Evolutionary conservation across 2,329 filamentous ascomycete genomes (phyloP).

Genomic region (Domatiomyces catenatus): DNA sequence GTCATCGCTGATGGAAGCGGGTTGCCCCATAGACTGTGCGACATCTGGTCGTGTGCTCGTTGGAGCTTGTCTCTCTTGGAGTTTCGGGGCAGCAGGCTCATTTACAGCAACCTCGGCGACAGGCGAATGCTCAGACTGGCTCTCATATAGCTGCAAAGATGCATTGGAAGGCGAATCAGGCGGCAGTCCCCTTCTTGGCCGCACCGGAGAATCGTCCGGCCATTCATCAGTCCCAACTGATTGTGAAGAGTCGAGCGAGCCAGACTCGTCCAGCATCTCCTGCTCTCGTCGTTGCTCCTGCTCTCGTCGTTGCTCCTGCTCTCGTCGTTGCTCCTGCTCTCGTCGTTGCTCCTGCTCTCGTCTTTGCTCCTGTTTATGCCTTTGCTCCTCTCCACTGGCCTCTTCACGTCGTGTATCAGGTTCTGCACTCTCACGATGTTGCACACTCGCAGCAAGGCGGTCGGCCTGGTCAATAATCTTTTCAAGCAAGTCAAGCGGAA

Average conservation of each 20-base stretch:
- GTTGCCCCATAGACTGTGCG: not conserved
- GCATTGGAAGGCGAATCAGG: not conserved
- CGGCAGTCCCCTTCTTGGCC: not conserved
- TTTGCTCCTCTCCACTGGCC: not conserved
- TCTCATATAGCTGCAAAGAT: not conserved
- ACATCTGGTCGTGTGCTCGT: not conserved
- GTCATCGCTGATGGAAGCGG: not conserved
- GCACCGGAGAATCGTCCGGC: not conserved
- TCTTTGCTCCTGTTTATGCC: no score
- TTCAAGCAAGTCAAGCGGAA: not conserved
- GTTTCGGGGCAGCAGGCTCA: not conserved
- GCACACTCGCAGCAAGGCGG: not conserved
- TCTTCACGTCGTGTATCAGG: not conserved
- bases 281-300: not conserved
- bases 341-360: not conserved
- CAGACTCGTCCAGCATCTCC: not conserved
- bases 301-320: not conserved
- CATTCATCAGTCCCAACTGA: not conserved
- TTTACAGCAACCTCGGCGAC: not conserved
- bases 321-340: not conserved
- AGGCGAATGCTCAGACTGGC: not conserved
- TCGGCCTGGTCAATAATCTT: not conserved
- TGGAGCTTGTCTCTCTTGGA: not conserved
- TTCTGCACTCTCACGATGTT: not conserved
- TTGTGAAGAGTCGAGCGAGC: not conserved